A percentile compares a stretch with the other conserved stretches of the same genome.
Conservation (phyloP, 495 filamentous ascomycete genomes). For the Extremus antarcticus region DNA sequence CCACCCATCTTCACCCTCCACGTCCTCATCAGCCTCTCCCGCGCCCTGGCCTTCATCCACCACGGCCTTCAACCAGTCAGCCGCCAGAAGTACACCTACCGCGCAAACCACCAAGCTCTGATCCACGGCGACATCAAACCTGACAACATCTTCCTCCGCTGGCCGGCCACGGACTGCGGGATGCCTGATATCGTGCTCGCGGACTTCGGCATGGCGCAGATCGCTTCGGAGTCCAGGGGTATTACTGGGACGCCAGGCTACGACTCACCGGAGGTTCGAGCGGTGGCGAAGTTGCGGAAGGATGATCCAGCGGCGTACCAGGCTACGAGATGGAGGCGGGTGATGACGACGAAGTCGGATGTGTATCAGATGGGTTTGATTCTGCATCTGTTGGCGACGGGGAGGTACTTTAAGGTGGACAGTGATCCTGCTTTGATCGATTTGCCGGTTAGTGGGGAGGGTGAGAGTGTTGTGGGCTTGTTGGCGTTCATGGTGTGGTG, state of each 20-base stretch:
- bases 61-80: not conserved
- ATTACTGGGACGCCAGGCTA: constrained; percentile 5
- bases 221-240: not conserved
- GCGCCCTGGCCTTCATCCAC: constrained; percentile 7
- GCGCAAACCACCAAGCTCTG: constrained; percentile 35
- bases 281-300: not conserved
- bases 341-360: constrained; percentile 2
- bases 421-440: not conserved
- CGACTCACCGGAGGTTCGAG: constrained; percentile 1
- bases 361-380: not conserved
- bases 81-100: not conserved
- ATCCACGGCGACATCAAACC: constrained; percentile 94
- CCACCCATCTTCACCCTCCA: constrained; percentile 8
- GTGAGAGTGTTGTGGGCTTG: not conserved
- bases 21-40: constrained; percentile 1
- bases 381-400: not conserved
- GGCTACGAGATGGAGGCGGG: not conserved
- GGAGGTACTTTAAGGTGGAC: not conserved
- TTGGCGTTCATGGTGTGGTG: not conserved
- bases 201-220: constrained; percentile 3
- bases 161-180: not conserved
- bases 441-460: not conserved
- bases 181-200: constrained; percentile 9
- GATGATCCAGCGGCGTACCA: not conserved
- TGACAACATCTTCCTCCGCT: constrained; percentile 80